phyloP scores from a whole-genome alignment of 768 basidiomycete genomes.

The Russula ochroleuca region DNA sequence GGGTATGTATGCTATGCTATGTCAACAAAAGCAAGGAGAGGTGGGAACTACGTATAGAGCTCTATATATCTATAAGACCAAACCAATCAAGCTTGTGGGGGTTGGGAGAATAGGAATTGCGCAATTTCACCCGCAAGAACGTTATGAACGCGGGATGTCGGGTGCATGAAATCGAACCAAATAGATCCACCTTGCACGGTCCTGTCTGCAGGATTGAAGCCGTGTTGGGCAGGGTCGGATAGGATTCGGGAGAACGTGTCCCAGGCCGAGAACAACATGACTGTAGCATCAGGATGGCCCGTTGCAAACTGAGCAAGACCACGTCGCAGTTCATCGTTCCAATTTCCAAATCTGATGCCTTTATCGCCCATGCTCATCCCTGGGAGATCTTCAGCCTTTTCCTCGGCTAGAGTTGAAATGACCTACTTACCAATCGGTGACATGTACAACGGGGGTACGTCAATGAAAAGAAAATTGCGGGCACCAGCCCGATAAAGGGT shows the following conservation, averaged over 20 bases:
- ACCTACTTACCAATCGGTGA: conserved; percentile 37
- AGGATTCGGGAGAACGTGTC: conserved; percentile 31
- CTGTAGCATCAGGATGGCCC: conserved; percentile 29
- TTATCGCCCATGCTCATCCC: conserved; percentile 19
- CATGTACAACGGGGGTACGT: conserved; percentile 48
- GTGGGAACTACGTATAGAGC: not conserved
- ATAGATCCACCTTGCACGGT: conserved; percentile 18
- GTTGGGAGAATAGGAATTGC: conserved; percentile 16
- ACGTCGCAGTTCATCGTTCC: conserved; percentile 20
- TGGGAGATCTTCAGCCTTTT: not conserved
- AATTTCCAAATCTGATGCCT: conserved; percentile 19
- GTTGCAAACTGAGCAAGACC: conserved; percentile 26
- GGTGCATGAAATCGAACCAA: conserved; percentile 27
- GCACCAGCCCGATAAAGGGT: conserved; percentile 44
- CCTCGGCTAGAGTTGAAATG: not conserved
- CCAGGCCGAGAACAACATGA: conserved; percentile 30
- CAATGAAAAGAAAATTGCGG: conserved; percentile 52
- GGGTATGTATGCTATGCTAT: not conserved
- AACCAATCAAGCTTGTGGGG: conserved; percentile 13
- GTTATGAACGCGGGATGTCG: conserved; percentile 20
- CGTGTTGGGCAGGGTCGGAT: conserved; percentile 27
- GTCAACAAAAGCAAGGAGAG: not conserved
- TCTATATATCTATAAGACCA: not conserved
- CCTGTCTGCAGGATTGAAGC: conserved; percentile 23
- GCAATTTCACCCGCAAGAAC: conserved; percentile 22